Percentiles rank a stretch among this genome's conserved stretches.
Conservation (phyloP, 495 filamentous ascomycete species). For the Trichoderma orchidacearum region DNA sequence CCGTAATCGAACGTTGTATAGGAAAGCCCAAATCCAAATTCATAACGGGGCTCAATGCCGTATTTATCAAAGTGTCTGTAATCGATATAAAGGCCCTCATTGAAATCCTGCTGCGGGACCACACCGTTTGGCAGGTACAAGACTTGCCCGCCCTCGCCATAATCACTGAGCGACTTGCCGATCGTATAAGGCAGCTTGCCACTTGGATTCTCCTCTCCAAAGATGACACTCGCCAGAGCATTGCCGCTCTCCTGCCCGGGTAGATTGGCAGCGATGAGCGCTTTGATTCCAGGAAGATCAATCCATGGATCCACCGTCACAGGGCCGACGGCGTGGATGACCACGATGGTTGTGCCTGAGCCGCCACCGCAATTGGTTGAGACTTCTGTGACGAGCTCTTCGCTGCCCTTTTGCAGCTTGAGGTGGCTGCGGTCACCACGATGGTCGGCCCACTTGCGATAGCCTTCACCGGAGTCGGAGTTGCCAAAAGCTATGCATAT, state of each 20-base stretch:
- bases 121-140: conserved; percentile 59
- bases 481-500: conserved; percentile 57
- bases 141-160: conserved; percentile 65
- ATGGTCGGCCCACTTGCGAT: conserved; percentile 44
- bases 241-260: conserved; percentile 87
- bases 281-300: conserved; percentile 64
- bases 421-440: conserved; percentile 77
- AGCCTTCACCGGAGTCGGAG: conserved; percentile 51
- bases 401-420: conserved; percentile 62
- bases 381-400: conserved; percentile 56
- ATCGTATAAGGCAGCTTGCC: conserved; percentile 87
- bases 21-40: conserved; percentile 68
- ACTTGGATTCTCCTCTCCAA: conserved; percentile 74
- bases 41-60: conserved; percentile 50
- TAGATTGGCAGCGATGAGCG: conserved; percentile 72
- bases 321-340: conserved; percentile 86
- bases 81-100: conserved; percentile 75
- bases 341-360: conserved; percentile 58
- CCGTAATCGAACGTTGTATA: conserved; percentile 72
- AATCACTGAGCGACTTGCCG: conserved; percentile 66
- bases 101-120: conserved; percentile 74
- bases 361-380: conserved; percentile 55
- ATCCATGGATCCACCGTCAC: conserved; percentile 79
- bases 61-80: conserved; percentile 82
- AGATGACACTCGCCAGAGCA: conserved; percentile 69